These are phyloP conservation scores for Lithospermum erythrorhizon DNA, from an alignment of 257 asterid species.

Conservation along the genomic window DNA sequence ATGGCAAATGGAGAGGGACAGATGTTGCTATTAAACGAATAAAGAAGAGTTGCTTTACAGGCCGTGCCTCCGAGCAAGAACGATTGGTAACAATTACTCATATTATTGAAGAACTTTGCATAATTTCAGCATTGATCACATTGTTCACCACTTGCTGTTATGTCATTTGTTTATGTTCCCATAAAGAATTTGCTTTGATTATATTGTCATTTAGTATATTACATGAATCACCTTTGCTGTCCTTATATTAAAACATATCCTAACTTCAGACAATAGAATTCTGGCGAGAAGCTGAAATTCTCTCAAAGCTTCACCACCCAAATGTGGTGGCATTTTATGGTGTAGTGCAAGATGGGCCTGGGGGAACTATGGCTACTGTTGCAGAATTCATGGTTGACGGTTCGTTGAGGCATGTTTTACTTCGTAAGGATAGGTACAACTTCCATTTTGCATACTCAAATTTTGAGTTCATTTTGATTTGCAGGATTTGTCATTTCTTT, in stretches of 20 bases:
- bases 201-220: neutral
- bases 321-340: slow-evolving; percentile 96
- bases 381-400: slow-evolving; percentile 93
- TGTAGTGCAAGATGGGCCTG: slow-evolving; percentile 93
- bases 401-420: slow-evolving; percentile 71
- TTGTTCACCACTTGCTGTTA: neutral
- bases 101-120: neutral
- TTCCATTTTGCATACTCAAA: neutral
- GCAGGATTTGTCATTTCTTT: neutral
- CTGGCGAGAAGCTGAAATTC: slow-evolving; percentile 92
- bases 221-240: neutral
- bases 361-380: slow-evolving; percentile 91
- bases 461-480: neutral
- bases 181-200: neutral
- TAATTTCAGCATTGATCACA: neutral
- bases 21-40: slow-evolving; percentile 93
- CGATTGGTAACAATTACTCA: slow-evolving; percentile 29
- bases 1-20: slow-evolving; percentile 95
- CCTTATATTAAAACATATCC: neutral
- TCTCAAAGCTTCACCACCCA: slow-evolving; percentile 94
- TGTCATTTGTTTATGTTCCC: neutral
- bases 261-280: slow-evolving; percentile 55
- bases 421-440: slow-evolving; percentile 69
- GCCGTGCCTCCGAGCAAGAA: slow-evolving; percentile 84
- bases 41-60: slow-evolving; percentile 84